Evolutionary conservation across 1,139 yeast species (phyloP).

Genomic region (Candida sojae): DNA sequence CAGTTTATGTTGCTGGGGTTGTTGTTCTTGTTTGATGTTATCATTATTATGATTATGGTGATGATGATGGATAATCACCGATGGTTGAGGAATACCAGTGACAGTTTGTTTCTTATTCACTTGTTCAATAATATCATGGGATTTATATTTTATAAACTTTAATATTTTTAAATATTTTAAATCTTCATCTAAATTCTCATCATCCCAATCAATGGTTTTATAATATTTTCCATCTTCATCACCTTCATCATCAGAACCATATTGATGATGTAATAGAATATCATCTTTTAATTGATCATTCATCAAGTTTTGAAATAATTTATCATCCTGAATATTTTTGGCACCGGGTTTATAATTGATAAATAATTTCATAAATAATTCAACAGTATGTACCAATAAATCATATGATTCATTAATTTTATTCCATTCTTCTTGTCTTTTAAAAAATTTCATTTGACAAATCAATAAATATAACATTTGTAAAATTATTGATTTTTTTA

Average conservation of each 20-base stretch:
- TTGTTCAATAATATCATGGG: conserved; percentile 17
- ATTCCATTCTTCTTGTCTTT: conserved; percentile 19
- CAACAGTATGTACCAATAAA: conserved; percentile 32
- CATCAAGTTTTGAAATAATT: conserved; percentile 38
- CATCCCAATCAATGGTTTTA: conserved; percentile 49
- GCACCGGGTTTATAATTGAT: conserved; percentile 33
- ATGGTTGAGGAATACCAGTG: conserved; percentile 7
- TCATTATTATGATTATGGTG: conserved; percentile 2
- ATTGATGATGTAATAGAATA: conserved; percentile 34
- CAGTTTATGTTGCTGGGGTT: conserved; percentile 1
- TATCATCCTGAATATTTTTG: conserved; percentile 34
- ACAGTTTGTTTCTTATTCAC: conserved; percentile 3
- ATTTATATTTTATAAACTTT: conserved; percentile 45
- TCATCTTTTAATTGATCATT: conserved; percentile 45
- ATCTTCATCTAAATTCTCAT: conserved; percentile 52
- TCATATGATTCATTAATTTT: conserved; percentile 24
- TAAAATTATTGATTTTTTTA: conserved; percentile 44
- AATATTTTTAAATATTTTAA: conserved; percentile 46
- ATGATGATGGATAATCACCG: conserved; percentile 10
- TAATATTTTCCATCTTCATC: conserved; percentile 22
- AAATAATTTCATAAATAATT: conserved; percentile 39
- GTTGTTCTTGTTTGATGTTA: conserved; percentile 3
- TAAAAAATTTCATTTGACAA: conserved; percentile 39
- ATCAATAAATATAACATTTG: conserved; percentile 49
- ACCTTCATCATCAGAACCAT: conserved; percentile 35